Evolutionary conservation across 306 rosid species (phyloP).

Genomic region (Sicyos baderoa): DNA sequence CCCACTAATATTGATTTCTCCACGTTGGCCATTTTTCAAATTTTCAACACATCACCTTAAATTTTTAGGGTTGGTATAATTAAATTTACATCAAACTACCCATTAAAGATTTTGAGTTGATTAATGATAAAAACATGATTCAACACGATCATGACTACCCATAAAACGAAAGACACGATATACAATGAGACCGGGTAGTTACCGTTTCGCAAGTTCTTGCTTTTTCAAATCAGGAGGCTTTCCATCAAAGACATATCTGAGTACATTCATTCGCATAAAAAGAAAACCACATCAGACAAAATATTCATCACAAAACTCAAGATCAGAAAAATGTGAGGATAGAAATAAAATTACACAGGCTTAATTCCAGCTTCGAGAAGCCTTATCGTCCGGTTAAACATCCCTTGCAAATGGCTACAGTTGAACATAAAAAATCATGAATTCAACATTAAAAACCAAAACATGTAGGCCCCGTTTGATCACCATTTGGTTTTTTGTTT

Average conservation of each 20-base stretch:
- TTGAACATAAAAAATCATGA: not conserved
- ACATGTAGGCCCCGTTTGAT: not conserved
- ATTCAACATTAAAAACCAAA: slow-evolving; percentile 1
- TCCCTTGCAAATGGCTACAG: slow-evolving; percentile 89
- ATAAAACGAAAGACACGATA: not conserved
- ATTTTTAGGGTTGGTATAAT: no score
- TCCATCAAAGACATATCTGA: slow-evolving; percentile 93
- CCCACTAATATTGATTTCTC: no score
- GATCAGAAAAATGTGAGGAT: slow-evolving; percentile 10
- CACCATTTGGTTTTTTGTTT: no score
- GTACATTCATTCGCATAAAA: not conserved
- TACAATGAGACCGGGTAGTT: slow-evolving; percentile 14
- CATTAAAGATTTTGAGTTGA: no score
- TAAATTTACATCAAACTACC: no score
- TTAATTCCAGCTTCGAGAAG: slow-evolving; percentile 93
- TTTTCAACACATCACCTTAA: no score
- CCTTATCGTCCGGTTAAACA: slow-evolving; percentile 85
- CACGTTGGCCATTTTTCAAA: no score
- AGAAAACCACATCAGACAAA: not conserved
- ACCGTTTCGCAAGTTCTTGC: slow-evolving; percentile 96
- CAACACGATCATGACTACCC: not conserved
- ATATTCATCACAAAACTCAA: not conserved
- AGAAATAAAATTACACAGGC: slow-evolving; percentile 54
- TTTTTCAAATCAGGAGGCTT: slow-evolving; percentile 83
- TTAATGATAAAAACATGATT: no score